These are phyloP conservation scores for Alternaria sp. DNA, from an alignment of 2,329 filamentous ascomycete species.

Conservation along the genomic window DNA sequence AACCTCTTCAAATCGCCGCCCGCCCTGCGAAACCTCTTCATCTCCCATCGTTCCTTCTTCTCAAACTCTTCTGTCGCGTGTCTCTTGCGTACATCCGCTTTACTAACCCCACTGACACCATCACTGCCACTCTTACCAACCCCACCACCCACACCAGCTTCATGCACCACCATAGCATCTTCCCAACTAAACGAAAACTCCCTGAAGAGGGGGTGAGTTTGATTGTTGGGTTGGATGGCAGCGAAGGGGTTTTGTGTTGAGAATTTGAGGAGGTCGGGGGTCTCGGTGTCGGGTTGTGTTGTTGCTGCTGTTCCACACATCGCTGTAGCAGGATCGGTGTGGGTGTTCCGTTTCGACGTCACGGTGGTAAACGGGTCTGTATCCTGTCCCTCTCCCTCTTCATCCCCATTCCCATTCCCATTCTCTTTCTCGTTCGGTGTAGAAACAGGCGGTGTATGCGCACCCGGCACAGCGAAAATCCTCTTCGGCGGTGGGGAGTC, in stretches of 20 bases:
- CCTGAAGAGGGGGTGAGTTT: constrained; percentile 30
- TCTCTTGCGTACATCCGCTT: constrained; percentile 32
- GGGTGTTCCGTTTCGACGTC: constrained; percentile 23
- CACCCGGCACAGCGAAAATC: constrained; percentile 9
- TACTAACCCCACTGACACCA: constrained; percentile 20
- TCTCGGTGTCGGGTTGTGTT: constrained; percentile 12
- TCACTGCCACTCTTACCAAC: no score
- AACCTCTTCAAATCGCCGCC: constrained; percentile 43
- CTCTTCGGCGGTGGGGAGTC: constrained; percentile 15
- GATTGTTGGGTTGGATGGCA: constrained; percentile 32
- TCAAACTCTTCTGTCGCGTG: constrained; percentile 35
- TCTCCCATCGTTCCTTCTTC: constrained; percentile 40
- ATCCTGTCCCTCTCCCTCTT: constrained; percentile 4
- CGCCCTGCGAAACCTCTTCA: constrained; percentile 42
- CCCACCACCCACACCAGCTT: neutral
- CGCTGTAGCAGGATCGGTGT: neutral
- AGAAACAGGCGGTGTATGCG: neutral
- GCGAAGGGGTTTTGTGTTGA: constrained; percentile 38
- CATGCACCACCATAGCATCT: constrained; percentile 34
- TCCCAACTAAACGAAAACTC: constrained; percentile 44
- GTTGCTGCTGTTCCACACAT: neutral
- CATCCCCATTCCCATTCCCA: constrained; percentile 17
- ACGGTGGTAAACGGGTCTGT: constrained; percentile 36
- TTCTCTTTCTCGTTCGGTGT: neutral
- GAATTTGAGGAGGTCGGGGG: constrained; percentile 34